Base-by-base conservation (phyloP, 768 basidiomycete species). In the Suillus decipiens region DNA sequence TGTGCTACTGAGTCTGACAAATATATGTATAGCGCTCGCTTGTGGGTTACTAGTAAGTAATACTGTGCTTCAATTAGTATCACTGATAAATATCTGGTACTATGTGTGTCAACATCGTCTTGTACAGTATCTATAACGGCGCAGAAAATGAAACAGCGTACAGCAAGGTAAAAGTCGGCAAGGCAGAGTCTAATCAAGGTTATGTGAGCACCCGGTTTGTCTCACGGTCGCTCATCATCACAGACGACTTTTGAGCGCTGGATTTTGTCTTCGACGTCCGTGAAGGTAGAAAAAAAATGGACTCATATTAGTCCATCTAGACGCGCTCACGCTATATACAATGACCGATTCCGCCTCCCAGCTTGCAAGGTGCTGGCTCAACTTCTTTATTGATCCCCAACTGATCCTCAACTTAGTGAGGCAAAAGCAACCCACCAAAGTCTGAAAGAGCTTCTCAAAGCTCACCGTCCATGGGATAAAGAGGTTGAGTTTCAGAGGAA, bases 401-500 rank as follows among this genome's bases (percentile, higher is more conserved):
- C 67, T 69, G 63, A 66, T 58, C 48, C 31, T 64, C 57, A 19
- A 33, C 41, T 24, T 65, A 96, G 93, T 69, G 92, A 95, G 79
- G 90, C 92, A 68, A 92, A 89, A 72, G 79, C 80, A 68, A 83
- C 89, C 66, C 87, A 91, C 63, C 86, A 89, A 71, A 84, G 81
- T 42, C 77, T 96, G 62, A 93, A 92, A 77, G 89, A 89, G 65
- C 74, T 87, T 59, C 82, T 96, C 62, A 89, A 89, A 72, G 82
- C 81, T 43, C 87, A 83, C 64, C 86, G 89, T 58, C 91, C 93
- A 39, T 95, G 89, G 83, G 89, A 92, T 65, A 90, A 82, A 72
- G 92, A 95, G 64, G 86, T 95, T 48, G 95, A 98, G 71, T 88
- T 90, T 67, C 86, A 88, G 73, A 83, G 95, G 70, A 92, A 92